Base-by-base conservation (phyloP, 495 filamentous ascomycete species). In the Xylaria cubensis region DNA sequence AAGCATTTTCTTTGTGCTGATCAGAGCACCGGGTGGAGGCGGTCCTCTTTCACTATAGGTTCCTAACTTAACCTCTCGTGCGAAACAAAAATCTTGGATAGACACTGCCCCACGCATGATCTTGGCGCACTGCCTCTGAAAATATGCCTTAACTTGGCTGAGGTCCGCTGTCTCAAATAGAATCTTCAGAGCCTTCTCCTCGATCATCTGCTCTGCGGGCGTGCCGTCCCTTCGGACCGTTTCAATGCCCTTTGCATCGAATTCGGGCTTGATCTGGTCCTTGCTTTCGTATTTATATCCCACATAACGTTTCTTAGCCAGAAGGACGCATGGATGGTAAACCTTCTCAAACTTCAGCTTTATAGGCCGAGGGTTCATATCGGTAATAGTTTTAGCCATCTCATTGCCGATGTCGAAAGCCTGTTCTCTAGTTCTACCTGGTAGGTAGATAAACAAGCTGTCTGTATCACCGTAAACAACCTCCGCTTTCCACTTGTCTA, bases 271-370 rank as follows among this genome's bases (percentile, higher is more conserved):
- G 24, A 80, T 84, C 78, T 99, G 95, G 21, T 87, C 82, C 34
- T 87, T 89, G 72, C 87, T 88, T 78, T 99, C 96, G 82, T 97
- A 99, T 78, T 97, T 98, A 85, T 97, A 98, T 29, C 96, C 96
- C 46, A 98, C 97, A 77, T 99, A 99, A 48, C 96, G 92, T 81
- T 99, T 99, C 84, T 98, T 99, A 32, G 97, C 94, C 0, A 99
- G 88, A 4, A 99, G 87, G 0, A 98, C 90, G 76, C 95, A 98
- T 0, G 96, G 97, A 65, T 94, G 91, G 80, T 99, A 99, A 15
- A 99, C 96, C 76, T 99, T 99, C 81, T 99, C 97, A 76, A 99
- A 98, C 78, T 98, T 97, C 71, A 99, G 90, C 81, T 97, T 98
- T 67, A 99, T 84, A 0, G 96, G 96, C 12, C 93, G 88, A 12